phyloP scores from a whole-genome alignment of 495 filamentous ascomycete species.

The Hypoxylon intermedium region DNA sequence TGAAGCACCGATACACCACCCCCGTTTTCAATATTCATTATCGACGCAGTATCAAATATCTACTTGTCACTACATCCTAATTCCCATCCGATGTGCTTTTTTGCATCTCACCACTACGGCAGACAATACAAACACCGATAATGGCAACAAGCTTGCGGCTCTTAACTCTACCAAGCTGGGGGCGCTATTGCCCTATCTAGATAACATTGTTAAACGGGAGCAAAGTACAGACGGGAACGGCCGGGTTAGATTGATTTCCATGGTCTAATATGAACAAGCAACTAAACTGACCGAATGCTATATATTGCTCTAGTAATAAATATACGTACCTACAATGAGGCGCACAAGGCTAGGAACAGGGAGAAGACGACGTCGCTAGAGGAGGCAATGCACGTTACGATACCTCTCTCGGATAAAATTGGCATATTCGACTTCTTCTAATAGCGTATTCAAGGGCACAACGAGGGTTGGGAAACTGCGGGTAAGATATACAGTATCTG shows the following conservation, averaged over 20 bases:
- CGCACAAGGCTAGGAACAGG: constrained; percentile 27
- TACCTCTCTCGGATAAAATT: constrained; percentile 34
- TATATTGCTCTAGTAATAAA: constrained; percentile 35
- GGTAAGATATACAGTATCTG: constrained; percentile 27
- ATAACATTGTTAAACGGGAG: constrained; percentile 37
- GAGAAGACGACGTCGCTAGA: constrained; percentile 18
- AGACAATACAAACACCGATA: not conserved
- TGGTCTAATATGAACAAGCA: not conserved
- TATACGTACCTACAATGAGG: constrained; percentile 37
- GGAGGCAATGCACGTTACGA: constrained; percentile 21
- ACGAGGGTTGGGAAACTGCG: constrained; percentile 33
- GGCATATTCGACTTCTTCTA: constrained; percentile 40
- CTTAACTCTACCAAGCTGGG: constrained; percentile 34
- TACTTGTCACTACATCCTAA: too few species aligned
- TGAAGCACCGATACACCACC: too few species aligned
- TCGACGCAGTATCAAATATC: too few species aligned
- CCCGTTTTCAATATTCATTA: too few species aligned
- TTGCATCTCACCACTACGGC: constrained; percentile 12
- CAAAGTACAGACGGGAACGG: constrained; percentile 40
- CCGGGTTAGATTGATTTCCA: constrained; percentile 18
- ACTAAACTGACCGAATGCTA: not conserved
- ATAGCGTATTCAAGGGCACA: constrained; percentile 36
- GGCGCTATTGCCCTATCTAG: constrained; percentile 34
- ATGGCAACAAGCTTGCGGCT: constrained; percentile 21
- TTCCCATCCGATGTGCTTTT: not conserved